phyloP scores from a whole-genome alignment of 352 stramenopile genomes.

The Phytophthora constricta region DNA sequence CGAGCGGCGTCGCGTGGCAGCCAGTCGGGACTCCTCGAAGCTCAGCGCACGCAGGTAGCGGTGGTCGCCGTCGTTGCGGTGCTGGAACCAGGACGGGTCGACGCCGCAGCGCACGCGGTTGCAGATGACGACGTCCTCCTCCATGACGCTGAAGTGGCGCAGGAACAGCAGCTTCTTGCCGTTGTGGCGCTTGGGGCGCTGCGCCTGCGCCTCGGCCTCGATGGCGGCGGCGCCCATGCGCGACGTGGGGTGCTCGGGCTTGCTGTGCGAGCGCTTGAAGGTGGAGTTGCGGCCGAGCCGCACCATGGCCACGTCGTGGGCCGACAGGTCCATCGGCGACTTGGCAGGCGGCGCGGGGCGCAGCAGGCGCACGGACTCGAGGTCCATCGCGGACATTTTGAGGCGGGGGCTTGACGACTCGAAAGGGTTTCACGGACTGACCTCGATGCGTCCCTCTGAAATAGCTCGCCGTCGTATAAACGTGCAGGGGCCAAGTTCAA shows the following conservation, averaged over 20 bases:
- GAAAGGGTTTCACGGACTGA: not conserved
- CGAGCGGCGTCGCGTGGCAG: constrained; percentile 45
- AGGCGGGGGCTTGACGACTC: not conserved
- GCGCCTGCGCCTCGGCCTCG: constrained; percentile 50
- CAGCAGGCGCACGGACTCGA: constrained; percentile 27
- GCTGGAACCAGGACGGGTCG: constrained; percentile 51
- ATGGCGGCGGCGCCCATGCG: constrained; percentile 58
- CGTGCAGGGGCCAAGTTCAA: not conserved
- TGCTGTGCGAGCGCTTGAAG: constrained; percentile 60
- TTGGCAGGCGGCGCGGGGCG: constrained; percentile 26
- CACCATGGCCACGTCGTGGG: constrained; percentile 42
- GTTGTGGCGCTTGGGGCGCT: constrained; percentile 38
- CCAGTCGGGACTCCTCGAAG: constrained; percentile 53
- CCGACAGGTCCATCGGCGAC: constrained; percentile 30
- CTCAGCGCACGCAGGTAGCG: constrained; percentile 60
- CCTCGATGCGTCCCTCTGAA: not conserved
- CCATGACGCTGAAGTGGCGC: constrained; percentile 68
- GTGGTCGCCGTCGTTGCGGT: constrained; percentile 43
- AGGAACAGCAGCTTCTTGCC: constrained; percentile 64
- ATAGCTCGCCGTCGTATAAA: not conserved
- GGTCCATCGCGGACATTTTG: constrained; percentile 12
- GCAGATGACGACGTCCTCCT: constrained; percentile 75
- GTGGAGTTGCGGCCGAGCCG: constrained; percentile 30
- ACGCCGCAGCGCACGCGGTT: constrained; percentile 70
- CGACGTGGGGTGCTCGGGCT: constrained; percentile 67